Evolutionary conservation across 2,329 filamentous ascomycete genomes (phyloP), one percentile per base, ranked within the genome.

Genomic region (Pyrenophora tritici-repentis): DNA sequence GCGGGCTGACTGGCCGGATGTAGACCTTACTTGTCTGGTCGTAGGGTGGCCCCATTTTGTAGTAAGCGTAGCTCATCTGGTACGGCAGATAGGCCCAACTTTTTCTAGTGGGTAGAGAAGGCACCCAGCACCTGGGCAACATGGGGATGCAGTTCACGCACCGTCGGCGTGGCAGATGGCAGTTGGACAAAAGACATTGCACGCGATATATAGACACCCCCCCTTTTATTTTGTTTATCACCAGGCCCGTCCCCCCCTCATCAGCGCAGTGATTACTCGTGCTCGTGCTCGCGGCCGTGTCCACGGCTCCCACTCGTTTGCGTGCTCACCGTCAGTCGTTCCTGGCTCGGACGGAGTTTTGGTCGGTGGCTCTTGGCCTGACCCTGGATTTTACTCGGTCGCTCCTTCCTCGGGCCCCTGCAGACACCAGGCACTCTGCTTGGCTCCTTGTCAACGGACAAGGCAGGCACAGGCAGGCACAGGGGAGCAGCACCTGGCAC

Each of bases 341-440:
- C 42, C 20, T 50, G 47, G 33, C 16, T 10, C 24, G 14, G 20
- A 32, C 50, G 29, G 44, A 38, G 39, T 16, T 43, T 36, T 49
- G 14, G 44, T 24, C 22, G 22, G 22, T 24, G 22, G 22, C 22
- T 29, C 26, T 4, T 29, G 26, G 9, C 26, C 9, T 4, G 9
- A 12, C 10, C 26, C 26, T 12, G 26, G 9, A 29, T 29, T 29
- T 12, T 10, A 10, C 9, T 48, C 50, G 35, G 50, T 49, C 34
- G 45, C 32, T 49, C 39, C 40, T 49, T 44, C 24, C n/a, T 49
- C 45, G 34, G 41, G 36, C 47, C 50, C 47, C 50, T 53, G 50
- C 50, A 33, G 33, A 8, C 41, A 43, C 22, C 42, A 33, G 29
- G 38, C 42, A 22, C 17, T 42, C n/a, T 42, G 17, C 45, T 40